Evolutionary conservation across 2,329 filamentous ascomycete species (phyloP), one percentile per base, ranked within the genome.

Genomic region (Chaetomiaceae sp.): DNA sequence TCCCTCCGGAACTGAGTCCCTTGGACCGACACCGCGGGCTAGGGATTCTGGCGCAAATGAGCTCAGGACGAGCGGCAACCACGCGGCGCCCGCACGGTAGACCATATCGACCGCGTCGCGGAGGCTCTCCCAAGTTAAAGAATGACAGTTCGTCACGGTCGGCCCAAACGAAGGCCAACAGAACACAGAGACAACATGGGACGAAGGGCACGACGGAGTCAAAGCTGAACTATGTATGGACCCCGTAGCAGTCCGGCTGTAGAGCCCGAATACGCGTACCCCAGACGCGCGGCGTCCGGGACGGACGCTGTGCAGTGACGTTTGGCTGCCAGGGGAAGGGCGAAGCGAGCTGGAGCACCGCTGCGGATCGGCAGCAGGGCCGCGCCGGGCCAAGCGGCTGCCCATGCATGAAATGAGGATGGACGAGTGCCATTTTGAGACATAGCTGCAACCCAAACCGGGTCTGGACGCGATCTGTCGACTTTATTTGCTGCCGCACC

Each of bases 1-100:
- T 55, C 48, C 58, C 11, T 46, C 44, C 2, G 63, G 64, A 11
- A 65, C 59, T 0, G 55, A 45, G 44, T 60, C 59, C 24, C 62
- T 58, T 10, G 50, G 55, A 19, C 50, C 50, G 7, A 65, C 45
- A 17, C 37, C 44, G 18, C 45, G 52, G 12, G 53, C 62, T 5
- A 55, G 46, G 8, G 56, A 52, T 9, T 44, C 32, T 19, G 46
- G 37, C 15, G 50, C 43, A 29, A 60, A 52, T 37, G 49, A 34
- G 39, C 45, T 41, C 27, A 50, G 24, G 38, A 38, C 43, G 14
- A 57, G 41, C 22, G 47, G 42, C 24, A 54, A 39, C 50, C 49
- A 50, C 3, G 45, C 10, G 35, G 40, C 26, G 18, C 47, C 38
- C 27, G 44, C 38, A 27, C 41, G 38, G 34, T 45, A 40, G 29